Conservation (phyloP, 495 filamentous ascomycete genomes). For the Pseudevernia furfuracea region DNA sequence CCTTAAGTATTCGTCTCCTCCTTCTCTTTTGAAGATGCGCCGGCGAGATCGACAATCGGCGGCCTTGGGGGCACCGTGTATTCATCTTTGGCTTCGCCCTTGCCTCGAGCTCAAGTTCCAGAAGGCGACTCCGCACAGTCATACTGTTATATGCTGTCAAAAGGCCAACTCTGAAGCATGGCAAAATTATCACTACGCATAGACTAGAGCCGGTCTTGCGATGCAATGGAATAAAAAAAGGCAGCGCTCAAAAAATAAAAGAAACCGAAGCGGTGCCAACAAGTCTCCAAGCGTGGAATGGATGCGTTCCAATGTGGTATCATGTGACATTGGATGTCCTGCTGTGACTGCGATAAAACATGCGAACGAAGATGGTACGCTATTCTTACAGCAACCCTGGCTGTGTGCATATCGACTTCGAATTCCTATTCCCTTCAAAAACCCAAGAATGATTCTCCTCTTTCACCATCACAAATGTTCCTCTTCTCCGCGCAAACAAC, state of each 20-base stretch:
- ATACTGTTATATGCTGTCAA: not conserved
- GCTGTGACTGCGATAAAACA: not conserved
- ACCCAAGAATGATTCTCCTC: not conserved
- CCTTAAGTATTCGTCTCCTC: constrained; percentile 9
- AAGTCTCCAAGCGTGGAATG: not conserved
- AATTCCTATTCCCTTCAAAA: not conserved
- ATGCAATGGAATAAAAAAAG: too few species aligned
- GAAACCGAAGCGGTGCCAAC: not conserved
- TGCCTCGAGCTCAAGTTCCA: not conserved
- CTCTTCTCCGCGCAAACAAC: not conserved
- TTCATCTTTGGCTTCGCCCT: not conserved
- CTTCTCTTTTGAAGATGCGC: constrained; percentile 9
- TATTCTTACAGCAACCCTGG: not conserved
- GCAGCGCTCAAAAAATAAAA: not conserved
- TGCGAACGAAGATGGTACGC: not conserved
- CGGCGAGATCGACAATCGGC: constrained; percentile 7
- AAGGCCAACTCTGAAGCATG: not conserved
- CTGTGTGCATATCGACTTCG: not conserved
- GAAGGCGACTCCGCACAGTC: not conserved
- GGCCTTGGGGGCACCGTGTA: not conserved
- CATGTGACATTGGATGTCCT: not conserved
- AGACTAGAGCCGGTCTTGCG: not conserved
- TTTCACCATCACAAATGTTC: not conserved
- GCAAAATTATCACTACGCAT: not conserved
- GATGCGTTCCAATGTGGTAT: not conserved